Conservation (phyloP, 2,329 filamentous ascomycete genomes). For the Diplodia sapinea region DNA sequence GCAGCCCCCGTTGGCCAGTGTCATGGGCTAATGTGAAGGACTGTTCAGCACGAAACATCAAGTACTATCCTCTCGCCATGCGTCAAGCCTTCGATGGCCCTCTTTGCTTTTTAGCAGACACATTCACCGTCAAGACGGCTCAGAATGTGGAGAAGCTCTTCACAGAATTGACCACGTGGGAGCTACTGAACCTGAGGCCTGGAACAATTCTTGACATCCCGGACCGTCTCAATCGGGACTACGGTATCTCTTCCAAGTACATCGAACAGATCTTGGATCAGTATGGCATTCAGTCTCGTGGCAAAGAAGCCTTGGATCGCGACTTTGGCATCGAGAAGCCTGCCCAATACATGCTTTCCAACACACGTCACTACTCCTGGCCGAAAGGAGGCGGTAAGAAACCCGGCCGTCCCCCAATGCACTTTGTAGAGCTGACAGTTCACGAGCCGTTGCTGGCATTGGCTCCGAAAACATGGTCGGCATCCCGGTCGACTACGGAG, state of each 20-base stretch:
- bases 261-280: slow-evolving; percentile 43
- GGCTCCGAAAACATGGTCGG: slow-evolving; percentile 52
- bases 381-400: slow-evolving; percentile 54
- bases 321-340: slow-evolving; percentile 44
- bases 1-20: too few relatives aligned
- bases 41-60: slow-evolving; percentile 52
- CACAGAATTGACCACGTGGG: slow-evolving; percentile 49
- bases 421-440: slow-evolving; percentile 39
- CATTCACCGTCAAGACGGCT: slow-evolving; percentile 44
- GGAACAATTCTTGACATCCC: slow-evolving; percentile 51
- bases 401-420: not conserved
- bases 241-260: slow-evolving; percentile 49
- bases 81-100: slow-evolving; percentile 40
- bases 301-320: slow-evolving; percentile 48
- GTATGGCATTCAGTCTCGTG: slow-evolving; percentile 51
- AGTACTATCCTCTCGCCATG: slow-evolving; percentile 55
- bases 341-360: slow-evolving; percentile 48
- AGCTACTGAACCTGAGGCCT: slow-evolving; percentile 54
- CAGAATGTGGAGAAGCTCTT: slow-evolving; percentile 45
- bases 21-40: slow-evolving; percentile 4
- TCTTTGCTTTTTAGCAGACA: slow-evolving; percentile 41
- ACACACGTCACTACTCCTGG: slow-evolving; percentile 58
- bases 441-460: slow-evolving; percentile 53
- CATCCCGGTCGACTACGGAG: slow-evolving; percentile 50
- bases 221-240: slow-evolving; percentile 46